Evolutionary conservation across 1,284 basidiomycete genomes (phyloP).

Genomic region (Trichosporon sp.): DNA sequence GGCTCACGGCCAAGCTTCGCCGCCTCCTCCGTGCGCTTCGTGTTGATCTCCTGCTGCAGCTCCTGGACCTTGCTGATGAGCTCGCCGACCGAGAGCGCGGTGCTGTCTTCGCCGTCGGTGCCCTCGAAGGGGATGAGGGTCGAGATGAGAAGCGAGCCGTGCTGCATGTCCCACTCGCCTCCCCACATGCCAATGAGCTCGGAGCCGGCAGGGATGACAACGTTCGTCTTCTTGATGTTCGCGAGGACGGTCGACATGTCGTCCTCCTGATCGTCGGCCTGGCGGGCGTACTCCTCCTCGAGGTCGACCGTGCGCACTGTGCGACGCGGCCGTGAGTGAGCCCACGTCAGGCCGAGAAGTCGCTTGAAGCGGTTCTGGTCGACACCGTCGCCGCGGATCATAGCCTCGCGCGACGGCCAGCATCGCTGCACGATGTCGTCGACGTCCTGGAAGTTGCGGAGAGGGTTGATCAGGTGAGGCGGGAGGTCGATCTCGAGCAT

Average conservation of each 20-base stretch:
- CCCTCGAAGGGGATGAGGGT: constrained; percentile 48
- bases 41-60: constrained; percentile 36
- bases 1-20: constrained; percentile 18
- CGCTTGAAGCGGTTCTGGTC: constrained; percentile 41
- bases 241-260: constrained; percentile 42
- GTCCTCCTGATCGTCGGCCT: constrained; percentile 29
- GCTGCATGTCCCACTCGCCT: constrained; percentile 47
- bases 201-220: constrained; percentile 43
- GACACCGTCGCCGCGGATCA: constrained; percentile 38
- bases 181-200: constrained; percentile 48
- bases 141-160: constrained; percentile 45
- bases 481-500: constrained; percentile 46
- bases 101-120: constrained; percentile 45
- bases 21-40: constrained; percentile 18
- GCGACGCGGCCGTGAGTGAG: constrained; percentile 38
- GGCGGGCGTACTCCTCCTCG: constrained; percentile 40
- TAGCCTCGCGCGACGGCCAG: constrained; percentile 44
- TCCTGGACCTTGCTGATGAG: constrained; percentile 43
- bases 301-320: constrained; percentile 40
- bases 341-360: constrained; percentile 43
- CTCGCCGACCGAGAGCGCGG: constrained; percentile 45
- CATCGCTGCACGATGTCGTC: constrained; percentile 40
- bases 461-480: constrained; percentile 31
- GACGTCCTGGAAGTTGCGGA: constrained; percentile 40
- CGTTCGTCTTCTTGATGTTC: constrained; percentile 41